phyloP scores from a whole-genome alignment of 176 grass and related monocot genomes.

The Oryza rufipogon region DNA sequence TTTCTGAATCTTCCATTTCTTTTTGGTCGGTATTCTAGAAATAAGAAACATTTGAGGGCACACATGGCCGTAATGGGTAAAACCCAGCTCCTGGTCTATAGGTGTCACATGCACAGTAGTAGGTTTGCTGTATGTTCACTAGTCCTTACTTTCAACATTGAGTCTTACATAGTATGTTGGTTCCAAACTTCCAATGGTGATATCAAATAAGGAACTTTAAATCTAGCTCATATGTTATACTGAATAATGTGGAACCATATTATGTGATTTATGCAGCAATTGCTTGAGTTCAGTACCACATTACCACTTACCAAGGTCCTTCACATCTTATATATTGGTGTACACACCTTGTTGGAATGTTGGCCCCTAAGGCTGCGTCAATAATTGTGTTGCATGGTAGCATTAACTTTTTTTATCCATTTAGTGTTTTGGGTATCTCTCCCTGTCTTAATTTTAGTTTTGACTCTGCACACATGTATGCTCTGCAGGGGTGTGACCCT shows the following conservation, averaged over 20 bases:
- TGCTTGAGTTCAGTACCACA: neutral
- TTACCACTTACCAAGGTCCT: too few relatives aligned
- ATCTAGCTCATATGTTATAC: neutral
- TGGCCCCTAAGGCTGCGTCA: too few relatives aligned
- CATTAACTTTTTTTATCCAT: neutral
- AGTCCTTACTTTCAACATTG: too few relatives aligned
- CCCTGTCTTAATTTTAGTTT: neutral
- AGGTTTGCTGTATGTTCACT: too few relatives aligned
- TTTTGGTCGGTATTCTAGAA: too few relatives aligned
- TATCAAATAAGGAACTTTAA: neutral
- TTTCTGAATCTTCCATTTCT: too few relatives aligned
- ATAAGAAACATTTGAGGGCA: too few relatives aligned
- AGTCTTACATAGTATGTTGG: too few relatives aligned
- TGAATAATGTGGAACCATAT: neutral
- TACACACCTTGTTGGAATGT: neutral
- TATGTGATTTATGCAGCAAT: neutral
- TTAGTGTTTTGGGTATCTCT: neutral
- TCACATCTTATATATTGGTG: too few relatives aligned
- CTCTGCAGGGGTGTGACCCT: neutral
- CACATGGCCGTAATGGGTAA: too few relatives aligned
- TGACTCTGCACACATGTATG: neutral
- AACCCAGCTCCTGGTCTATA: too few relatives aligned
- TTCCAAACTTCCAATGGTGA: neutral
- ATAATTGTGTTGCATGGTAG: neutral
- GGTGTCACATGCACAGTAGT: too few relatives aligned